These are phyloP conservation scores for Aspergillus amoenus DNA, from an alignment of 2,329 filamentous ascomycete genomes.

Conservation along the genomic window DNA sequence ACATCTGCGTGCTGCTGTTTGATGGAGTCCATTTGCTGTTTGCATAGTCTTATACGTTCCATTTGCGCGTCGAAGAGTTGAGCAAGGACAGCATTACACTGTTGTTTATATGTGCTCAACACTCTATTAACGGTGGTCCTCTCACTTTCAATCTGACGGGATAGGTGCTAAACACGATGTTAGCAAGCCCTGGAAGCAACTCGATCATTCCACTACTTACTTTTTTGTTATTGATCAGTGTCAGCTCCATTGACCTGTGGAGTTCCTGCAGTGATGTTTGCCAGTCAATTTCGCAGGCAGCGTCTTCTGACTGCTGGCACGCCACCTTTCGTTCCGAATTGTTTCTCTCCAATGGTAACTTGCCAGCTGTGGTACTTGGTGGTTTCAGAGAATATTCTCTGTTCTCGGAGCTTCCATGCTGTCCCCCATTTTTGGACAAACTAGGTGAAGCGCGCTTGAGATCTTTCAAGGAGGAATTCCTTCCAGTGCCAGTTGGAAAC, in stretches of 20 bases:
- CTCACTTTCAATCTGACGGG: constrained; percentile 47
- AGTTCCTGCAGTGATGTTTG: constrained; percentile 12
- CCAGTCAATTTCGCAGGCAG: not conserved
- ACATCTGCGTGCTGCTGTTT: constrained; percentile 29
- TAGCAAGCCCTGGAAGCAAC: not conserved
- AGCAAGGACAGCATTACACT: constrained; percentile 45
- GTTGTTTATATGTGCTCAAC: constrained; percentile 44
- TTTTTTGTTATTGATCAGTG: constrained; percentile 28
- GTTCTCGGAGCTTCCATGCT: not conserved
- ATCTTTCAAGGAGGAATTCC: not conserved
- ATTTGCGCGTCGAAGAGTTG: constrained; percentile 43
- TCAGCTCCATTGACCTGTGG: constrained; percentile 20
- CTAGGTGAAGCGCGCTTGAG: not conserved
- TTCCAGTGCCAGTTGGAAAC: not conserved
- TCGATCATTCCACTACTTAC: constrained; percentile 24
- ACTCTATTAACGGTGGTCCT: constrained; percentile 47
- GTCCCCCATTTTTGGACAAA: not conserved
- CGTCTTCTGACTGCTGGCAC: not conserved
- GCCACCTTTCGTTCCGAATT: not conserved
- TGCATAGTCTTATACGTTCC: constrained; percentile 34
- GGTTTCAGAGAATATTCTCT: not conserved
- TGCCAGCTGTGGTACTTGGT: no score
- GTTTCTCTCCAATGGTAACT: not conserved
- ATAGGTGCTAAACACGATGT: constrained; percentile 34
- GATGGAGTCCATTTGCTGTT: constrained; percentile 28